Evolutionary conservation across 139 green algal genomes (phyloP).

Genomic region (Coelastrella sp.): DNA sequence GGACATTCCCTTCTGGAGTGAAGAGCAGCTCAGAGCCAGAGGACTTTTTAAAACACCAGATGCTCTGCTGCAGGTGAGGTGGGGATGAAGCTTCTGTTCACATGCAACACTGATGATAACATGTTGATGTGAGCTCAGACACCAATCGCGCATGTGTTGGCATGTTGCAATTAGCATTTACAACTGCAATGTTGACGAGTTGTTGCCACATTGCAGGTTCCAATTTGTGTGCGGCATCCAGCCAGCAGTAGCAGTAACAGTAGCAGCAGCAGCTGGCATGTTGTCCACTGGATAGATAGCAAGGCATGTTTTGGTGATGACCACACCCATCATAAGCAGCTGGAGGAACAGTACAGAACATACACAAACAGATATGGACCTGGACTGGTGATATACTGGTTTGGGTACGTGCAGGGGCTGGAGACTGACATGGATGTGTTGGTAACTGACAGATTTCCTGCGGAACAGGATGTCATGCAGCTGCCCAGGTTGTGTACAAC

Average conservation of each 20-base stretch:
- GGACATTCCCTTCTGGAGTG: conserved; percentile 82
- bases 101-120: not conserved
- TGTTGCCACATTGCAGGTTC: conserved; percentile 79
- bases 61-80: conserved; percentile 75
- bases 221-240: conserved; percentile 69
- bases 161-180: too few relatives aligned
- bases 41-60: conserved; percentile 92
- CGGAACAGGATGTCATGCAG: conserved; percentile 52
- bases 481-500: conserved; percentile 50
- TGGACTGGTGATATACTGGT: conserved; percentile 95
- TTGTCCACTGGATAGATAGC: conserved; percentile 95
- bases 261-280: conserved; percentile 46
- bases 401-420: conserved; percentile 80
- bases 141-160: too few relatives aligned
- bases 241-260: too few relatives aligned
- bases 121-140: not conserved
- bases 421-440: conserved; percentile 54
- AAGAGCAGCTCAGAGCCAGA: conserved; percentile 76
- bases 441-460: conserved; percentile 73
- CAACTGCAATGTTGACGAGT: too few relatives aligned
- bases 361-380: conserved; percentile 82
- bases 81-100: not conserved
- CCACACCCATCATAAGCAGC: conserved; percentile 69
- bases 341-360: conserved; percentile 79
- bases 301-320: conserved; percentile 94